A percentile compares a stretch with the other conserved stretches of the same genome.
Evolutionary conservation across 2,329 filamentous ascomycete genomes (phyloP).

Genomic region (Domatiomyces globalis): DNA sequence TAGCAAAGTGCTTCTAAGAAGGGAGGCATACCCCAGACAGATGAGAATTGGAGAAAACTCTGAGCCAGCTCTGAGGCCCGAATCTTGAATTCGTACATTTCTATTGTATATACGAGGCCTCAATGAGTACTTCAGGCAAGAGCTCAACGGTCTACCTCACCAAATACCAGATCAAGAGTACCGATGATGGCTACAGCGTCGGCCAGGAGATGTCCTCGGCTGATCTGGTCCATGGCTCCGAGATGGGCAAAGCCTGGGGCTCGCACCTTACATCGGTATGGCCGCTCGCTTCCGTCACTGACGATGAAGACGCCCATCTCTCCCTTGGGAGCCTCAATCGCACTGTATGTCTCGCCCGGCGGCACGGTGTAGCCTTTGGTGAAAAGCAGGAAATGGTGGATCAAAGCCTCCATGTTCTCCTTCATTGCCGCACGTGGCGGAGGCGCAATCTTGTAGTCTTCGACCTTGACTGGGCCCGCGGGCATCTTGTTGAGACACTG

Average conservation of each 20-base stretch:
- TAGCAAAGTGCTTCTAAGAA: not conserved
- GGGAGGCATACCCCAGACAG: not conserved
- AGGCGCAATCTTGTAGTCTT: slow-evolving; percentile 97
- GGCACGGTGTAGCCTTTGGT: slow-evolving; percentile 97
- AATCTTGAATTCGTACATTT: not conserved
- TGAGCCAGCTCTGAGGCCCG: not conserved
- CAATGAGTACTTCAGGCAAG: not conserved
- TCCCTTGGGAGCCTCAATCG: slow-evolving; percentile 98
- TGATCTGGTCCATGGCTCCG: slow-evolving; percentile 83
- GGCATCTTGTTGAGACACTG: slow-evolving; percentile 99
- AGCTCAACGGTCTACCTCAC: slow-evolving; percentile 44
- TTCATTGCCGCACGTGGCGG: slow-evolving; percentile 98
- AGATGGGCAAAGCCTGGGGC: slow-evolving; percentile 94
- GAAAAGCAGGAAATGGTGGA: slow-evolving; percentile 97
- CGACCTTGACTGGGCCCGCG: slow-evolving; percentile 78
- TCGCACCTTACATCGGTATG: slow-evolving; percentile 94
- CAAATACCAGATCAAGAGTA: slow-evolving; percentile 41
- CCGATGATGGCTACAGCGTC: slow-evolving; percentile 93
- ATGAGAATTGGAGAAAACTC: not conserved
- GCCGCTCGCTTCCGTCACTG: slow-evolving; percentile 87
- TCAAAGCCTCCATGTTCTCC: slow-evolving; percentile 99
- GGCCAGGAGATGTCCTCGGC: slow-evolving; percentile 80
- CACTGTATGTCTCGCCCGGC: slow-evolving; percentile 93
- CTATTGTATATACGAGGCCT: not conserved
- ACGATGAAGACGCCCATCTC: slow-evolving; percentile 98